A percentile compares a stretch with the other conserved stretches of the same genome.
phyloP scores from a whole-genome alignment of 2,329 filamentous ascomycete genomes.

The Exophiala dermatitidis region DNA sequence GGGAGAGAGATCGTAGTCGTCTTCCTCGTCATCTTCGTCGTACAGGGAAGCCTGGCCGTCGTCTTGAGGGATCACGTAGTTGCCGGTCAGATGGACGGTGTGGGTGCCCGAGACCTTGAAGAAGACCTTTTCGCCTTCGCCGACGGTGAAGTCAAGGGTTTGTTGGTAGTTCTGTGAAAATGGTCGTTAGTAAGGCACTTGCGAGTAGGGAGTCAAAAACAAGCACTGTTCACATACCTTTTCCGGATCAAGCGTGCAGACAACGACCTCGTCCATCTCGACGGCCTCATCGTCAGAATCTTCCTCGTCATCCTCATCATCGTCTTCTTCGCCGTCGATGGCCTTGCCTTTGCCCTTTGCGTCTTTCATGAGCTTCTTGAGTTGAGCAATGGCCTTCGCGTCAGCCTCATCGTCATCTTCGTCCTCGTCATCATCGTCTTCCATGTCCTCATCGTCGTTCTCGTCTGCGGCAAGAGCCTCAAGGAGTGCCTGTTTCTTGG shows the following conservation, averaged over 20 bases:
- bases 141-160: slow-evolving; percentile 83
- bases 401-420: slow-evolving; percentile 60
- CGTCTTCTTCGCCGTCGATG: slow-evolving; percentile 52
- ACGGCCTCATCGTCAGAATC: slow-evolving; percentile 51
- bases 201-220: not conserved
- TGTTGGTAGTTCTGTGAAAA: slow-evolving; percentile 77
- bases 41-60: slow-evolving; percentile 36
- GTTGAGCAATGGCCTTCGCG: slow-evolving; percentile 42
- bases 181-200: not conserved
- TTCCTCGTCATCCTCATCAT: slow-evolving; percentile 47
- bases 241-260: slow-evolving; percentile 92
- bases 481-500: slow-evolving; percentile 67
- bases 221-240: slow-evolving; percentile 54
- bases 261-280: slow-evolving; percentile 64
- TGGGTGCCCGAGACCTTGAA: slow-evolving; percentile 88
- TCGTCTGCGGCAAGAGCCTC: slow-evolving; percentile 66
- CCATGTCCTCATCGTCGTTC: slow-evolving; percentile 69
- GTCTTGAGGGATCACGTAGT: slow-evolving; percentile 74
- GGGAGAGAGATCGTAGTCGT: slow-evolving; percentile 70
- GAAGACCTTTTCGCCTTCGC: slow-evolving; percentile 81
- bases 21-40: slow-evolving; percentile 52
- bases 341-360: slow-evolving; percentile 59
- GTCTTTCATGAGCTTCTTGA: slow-evolving; percentile 49
- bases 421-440: slow-evolving; percentile 51
- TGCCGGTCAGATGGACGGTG: slow-evolving; percentile 86